phyloP scores from a whole-genome alignment of 352 stramenopile species.

The Phytophthora fragariaefolia region DNA sequence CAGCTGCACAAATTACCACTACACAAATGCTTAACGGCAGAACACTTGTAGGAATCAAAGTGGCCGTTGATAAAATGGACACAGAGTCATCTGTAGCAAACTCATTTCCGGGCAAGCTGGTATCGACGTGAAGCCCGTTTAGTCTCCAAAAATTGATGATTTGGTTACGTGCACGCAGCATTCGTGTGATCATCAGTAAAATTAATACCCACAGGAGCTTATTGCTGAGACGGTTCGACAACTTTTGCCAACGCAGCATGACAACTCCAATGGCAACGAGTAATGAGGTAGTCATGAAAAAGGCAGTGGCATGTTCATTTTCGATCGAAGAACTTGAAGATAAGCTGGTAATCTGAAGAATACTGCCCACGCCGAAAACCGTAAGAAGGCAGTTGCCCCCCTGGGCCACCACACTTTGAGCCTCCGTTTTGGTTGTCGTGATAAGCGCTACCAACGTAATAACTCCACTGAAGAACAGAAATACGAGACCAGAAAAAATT shows the following conservation, averaged over 20 bases:
- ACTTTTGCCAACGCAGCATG: slow-evolving; percentile 25
- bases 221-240: not conserved
- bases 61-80: slow-evolving; percentile 79
- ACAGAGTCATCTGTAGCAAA: slow-evolving; percentile 82
- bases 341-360: slow-evolving; percentile 65
- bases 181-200: slow-evolving; percentile 55
- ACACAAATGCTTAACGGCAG: slow-evolving; percentile 40
- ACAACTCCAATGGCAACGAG: slow-evolving; percentile 33
- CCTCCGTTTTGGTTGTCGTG: slow-evolving; percentile 8
- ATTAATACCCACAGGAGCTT: slow-evolving; percentile 31
- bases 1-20: slow-evolving; percentile 44
- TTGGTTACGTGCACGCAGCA: slow-evolving; percentile 81
- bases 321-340: slow-evolving; percentile 89
- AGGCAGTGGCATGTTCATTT: slow-evolving; percentile 88
- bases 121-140: slow-evolving; percentile 62
- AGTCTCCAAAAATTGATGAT: slow-evolving; percentile 90
- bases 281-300: slow-evolving; percentile 73
- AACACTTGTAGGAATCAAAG: slow-evolving; percentile 40
- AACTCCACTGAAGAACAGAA: slow-evolving; percentile 45
- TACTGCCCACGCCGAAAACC: slow-evolving; percentile 27
- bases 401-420: not conserved
- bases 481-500: slow-evolving; percentile 44
- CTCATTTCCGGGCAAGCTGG: slow-evolving; percentile 59
- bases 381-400: slow-evolving; percentile 1
- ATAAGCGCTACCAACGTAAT: slow-evolving; percentile 21